Conservation (phyloP, 441 rosid species). For the Croton setiger region DNA sequence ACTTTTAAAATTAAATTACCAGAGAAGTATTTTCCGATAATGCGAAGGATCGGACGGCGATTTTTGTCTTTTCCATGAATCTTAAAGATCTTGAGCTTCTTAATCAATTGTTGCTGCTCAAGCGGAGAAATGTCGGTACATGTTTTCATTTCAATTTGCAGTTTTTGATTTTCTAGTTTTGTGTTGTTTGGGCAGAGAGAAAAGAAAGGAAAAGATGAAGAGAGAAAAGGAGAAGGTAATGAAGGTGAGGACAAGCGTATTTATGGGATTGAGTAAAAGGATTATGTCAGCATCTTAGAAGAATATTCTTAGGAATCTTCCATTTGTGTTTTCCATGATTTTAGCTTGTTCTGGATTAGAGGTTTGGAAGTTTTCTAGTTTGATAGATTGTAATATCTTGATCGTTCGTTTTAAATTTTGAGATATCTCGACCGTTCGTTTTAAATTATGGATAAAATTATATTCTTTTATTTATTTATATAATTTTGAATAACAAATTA, state of each 20-base stretch:
- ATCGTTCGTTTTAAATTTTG: not conserved
- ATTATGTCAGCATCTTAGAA: not conserved
- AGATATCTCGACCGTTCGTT: not conserved
- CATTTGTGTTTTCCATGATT: not conserved
- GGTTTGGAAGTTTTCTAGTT: too few species aligned
- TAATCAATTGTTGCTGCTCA: constrained; percentile 46
- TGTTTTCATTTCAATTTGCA: constrained; percentile 10
- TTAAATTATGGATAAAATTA: too few species aligned
- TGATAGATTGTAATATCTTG: not conserved
- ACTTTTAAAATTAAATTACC: too few species aligned
- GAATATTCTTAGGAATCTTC: constrained; percentile 26
- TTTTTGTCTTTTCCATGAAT: constrained; percentile 63
- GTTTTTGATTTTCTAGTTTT: not conserved
- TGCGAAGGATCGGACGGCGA: constrained; percentile 59
- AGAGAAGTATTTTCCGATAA: constrained; percentile 59
- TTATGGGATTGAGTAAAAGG: not conserved
- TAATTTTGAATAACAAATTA: too few species aligned
- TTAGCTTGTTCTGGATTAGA: not conserved
- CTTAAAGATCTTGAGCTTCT: constrained; percentile 58
- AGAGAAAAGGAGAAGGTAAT: not conserved
- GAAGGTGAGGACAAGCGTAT: constrained; percentile 17
- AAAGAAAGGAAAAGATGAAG: not conserved
- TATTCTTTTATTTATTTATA: too few species aligned
- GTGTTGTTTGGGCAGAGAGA: not conserved
- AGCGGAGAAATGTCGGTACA: constrained; percentile 29